These are phyloP conservation scores for Alternaria sp. DNA, from an alignment of 2,329 filamentous ascomycete genomes.

Conservation along the genomic window DNA sequence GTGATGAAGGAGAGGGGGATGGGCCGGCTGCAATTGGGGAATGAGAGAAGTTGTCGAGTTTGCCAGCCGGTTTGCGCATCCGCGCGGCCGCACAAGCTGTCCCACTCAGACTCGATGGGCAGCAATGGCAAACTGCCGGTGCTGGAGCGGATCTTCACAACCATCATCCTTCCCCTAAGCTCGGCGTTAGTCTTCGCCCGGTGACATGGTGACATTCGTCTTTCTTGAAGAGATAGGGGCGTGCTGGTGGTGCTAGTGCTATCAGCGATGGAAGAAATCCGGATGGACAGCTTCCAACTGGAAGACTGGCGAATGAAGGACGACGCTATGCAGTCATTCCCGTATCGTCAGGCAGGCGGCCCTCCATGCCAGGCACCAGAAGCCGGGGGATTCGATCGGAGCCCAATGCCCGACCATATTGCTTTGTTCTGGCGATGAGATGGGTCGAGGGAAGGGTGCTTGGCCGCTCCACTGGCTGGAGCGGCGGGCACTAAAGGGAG, in stretches of 20 bases:
- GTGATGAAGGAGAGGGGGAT: conserved; percentile 19
- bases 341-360: conserved; percentile 20
- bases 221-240: conserved; percentile 1
- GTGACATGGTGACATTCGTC: conserved; percentile 13
- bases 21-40: conserved; percentile 20
- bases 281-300: conserved; percentile 16
- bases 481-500: conserved; percentile 31
- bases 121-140: conserved; percentile 33
- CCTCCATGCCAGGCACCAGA: conserved; percentile 32
- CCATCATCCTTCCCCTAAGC: background rate
- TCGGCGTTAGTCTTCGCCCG: background rate
- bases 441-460: conserved; percentile 26
- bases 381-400: conserved; percentile 30
- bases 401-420: conserved; percentile 41
- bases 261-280: conserved; percentile 4
- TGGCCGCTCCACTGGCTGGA: conserved; percentile 30
- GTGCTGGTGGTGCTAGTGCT: conserved; percentile 6
- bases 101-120: conserved; percentile 38
- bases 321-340: conserved; percentile 37
- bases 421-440: conserved; percentile 23
- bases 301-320: conserved; percentile 18
- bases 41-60: conserved; percentile 17
- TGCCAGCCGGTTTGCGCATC: conserved; percentile 14
- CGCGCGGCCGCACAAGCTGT: conserved; percentile 28
- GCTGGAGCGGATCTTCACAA: conserved; percentile 24